These are phyloP conservation scores for Daldinia loculata DNA, from an alignment of 495 filamentous ascomycete species.

Conservation along the genomic window DNA sequence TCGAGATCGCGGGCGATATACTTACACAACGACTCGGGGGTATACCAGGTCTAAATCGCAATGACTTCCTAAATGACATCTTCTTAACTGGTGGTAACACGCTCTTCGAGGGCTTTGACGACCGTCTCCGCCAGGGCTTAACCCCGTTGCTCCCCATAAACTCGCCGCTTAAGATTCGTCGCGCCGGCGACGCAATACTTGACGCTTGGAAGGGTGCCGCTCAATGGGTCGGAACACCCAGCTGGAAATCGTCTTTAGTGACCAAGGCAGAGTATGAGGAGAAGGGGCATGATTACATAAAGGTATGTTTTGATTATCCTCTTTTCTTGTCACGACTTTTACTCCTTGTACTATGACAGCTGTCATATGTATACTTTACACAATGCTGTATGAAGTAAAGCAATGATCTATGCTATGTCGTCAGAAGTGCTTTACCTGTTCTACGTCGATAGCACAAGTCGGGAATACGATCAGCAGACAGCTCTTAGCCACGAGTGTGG, in stretches of 20 bases:
- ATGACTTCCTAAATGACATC: constrained; percentile 79
- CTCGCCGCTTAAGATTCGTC: constrained; percentile 68
- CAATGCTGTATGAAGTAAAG: neutral
- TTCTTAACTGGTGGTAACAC: constrained; percentile 96
- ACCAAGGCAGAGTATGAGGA: constrained; percentile 81
- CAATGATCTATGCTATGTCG: too few species aligned
- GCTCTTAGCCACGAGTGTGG: neutral
- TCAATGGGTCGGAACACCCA: constrained; percentile 68
- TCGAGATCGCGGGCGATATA: constrained; percentile 89
- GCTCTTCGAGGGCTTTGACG: constrained; percentile 85
- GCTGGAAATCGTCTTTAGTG: constrained; percentile 61
- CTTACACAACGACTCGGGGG: constrained; percentile 76
- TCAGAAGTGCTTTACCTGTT: too few species aligned
- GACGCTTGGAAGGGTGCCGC: constrained; percentile 96
- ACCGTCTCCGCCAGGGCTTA: constrained; percentile 77
- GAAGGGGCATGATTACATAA: constrained; percentile 86
- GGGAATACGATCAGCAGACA: neutral
- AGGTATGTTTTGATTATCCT: constrained; percentile 61
- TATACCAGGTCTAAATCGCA: constrained; percentile 60
- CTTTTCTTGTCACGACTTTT: constrained; percentile 13
- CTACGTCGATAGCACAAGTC: neutral
- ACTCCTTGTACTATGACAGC: neutral
- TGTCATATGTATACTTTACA: neutral
- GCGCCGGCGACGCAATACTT: constrained; percentile 74
- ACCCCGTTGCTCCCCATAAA: constrained; percentile 75